Evolutionary conservation across 495 filamentous ascomycete species (phyloP).

Genomic region (Glonium stellatum): DNA sequence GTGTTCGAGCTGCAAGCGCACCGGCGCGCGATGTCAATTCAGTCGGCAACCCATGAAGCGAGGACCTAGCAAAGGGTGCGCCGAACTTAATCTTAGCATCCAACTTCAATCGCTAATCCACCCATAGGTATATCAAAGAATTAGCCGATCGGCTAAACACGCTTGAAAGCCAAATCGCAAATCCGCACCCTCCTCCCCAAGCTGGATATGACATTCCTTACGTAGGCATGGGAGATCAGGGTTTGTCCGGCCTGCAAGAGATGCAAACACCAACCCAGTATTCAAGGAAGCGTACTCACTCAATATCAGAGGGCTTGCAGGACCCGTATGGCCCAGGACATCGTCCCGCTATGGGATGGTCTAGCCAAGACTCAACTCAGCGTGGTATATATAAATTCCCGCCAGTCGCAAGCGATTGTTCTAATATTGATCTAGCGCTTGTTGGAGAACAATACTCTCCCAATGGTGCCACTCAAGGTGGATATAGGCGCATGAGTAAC

Average conservation of each 20-base stretch:
- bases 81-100: not conserved
- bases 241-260: conserved; percentile 17
- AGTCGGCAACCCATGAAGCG: conserved; percentile 92
- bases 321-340: conserved; percentile 40
- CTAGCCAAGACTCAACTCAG: conserved; percentile 4
- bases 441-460: conserved; percentile 33
- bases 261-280: conserved; percentile 33
- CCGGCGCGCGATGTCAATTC: conserved; percentile 73
- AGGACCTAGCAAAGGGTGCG: conserved; percentile 89
- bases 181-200: conserved; percentile 9
- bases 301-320: conserved; percentile 49
- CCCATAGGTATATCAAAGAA: conserved; percentile 83
- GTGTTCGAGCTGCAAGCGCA: conserved; percentile 80
- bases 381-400: conserved; percentile 19
- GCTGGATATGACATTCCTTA: conserved; percentile 17
- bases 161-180: conserved; percentile 55
- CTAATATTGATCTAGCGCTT: conserved; percentile 12
- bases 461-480: conserved; percentile 32
- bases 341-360: conserved; percentile 29
- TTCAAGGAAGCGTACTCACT: conserved; percentile 51
- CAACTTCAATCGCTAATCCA: not conserved
- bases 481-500: conserved; percentile 5
- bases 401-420: conserved; percentile 33
- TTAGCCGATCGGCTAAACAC: conserved; percentile 80
- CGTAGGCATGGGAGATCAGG: conserved; percentile 11